These are phyloP conservation scores for Pseudohyphozyma bogoriensis DNA, from an alignment of 768 basidiomycete species.

Conservation along the genomic window DNA sequence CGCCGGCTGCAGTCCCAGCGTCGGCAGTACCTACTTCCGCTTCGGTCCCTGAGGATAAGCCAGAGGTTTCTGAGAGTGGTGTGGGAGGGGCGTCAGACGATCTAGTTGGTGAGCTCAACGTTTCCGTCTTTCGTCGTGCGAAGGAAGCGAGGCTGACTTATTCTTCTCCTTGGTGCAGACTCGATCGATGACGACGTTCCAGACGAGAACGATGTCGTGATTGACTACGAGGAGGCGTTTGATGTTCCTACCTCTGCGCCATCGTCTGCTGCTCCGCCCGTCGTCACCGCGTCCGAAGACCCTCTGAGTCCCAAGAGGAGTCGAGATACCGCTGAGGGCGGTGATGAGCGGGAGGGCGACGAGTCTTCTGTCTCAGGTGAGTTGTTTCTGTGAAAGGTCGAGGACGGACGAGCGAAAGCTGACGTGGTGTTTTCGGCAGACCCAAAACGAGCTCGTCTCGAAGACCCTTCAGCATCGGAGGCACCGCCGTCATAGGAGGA, in stretches of 20 bases:
- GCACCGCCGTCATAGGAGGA: too few relatives aligned
- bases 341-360: not conserved
- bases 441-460: constrained; percentile 10
- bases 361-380: not conserved
- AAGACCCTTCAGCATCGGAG: too few relatives aligned
- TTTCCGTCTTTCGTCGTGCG: not conserved
- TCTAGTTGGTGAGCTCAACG: not conserved
- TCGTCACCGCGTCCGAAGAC: not conserved
- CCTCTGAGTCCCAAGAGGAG: constrained; percentile 11
- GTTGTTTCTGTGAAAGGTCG: not conserved
- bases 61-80: too few relatives aligned
- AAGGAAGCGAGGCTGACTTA: not conserved
- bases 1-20: not conserved
- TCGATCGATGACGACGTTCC: not conserved
- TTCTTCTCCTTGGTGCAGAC: not conserved
- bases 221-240: constrained; percentile 27
- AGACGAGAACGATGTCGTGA: constrained; percentile 22
- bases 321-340: not conserved
- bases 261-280: not conserved
- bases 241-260: not conserved
- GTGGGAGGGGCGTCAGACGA: not conserved
- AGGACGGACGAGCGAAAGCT: rapidly evolving
- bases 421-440: not conserved
- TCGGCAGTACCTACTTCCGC: not conserved
- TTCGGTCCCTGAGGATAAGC: not conserved